Percentiles rank a stretch among this genome's conserved stretches.
phyloP scores from a whole-genome alignment of 495 filamentous ascomycete genomes.

The Hypoxylon subgilvum region DNA sequence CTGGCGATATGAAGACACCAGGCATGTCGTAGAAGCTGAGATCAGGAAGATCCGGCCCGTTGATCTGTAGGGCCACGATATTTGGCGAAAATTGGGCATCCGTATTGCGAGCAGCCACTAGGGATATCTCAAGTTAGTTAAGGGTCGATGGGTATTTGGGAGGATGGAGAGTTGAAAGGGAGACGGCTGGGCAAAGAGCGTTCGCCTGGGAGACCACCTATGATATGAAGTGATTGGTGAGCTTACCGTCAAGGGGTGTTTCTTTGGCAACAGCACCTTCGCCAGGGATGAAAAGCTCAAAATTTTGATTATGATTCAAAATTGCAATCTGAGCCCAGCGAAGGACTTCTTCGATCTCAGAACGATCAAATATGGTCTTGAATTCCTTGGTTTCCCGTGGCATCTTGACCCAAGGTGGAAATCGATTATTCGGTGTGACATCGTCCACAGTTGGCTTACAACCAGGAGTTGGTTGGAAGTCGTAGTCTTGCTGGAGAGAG shows the following conservation, averaged over 20 bases:
- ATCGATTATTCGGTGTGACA: slow-evolving; percentile 49
- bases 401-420: slow-evolving; percentile 53
- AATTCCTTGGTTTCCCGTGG: slow-evolving; percentile 46
- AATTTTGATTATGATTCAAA: slow-evolving; percentile 61
- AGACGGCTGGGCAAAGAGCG: no score
- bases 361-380: slow-evolving; percentile 49
- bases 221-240: neutral
- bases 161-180: neutral
- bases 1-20: slow-evolving; percentile 72
- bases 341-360: slow-evolving; percentile 63
- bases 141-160: neutral
- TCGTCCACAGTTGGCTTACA: slow-evolving; percentile 44
- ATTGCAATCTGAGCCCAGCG: slow-evolving; percentile 75
- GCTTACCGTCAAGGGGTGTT: slow-evolving; percentile 37
- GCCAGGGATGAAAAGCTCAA: slow-evolving; percentile 57
- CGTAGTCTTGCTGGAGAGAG: slow-evolving; percentile 64
- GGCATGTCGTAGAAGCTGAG: slow-evolving; percentile 83
- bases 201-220: no score
- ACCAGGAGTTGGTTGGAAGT: slow-evolving; percentile 43
- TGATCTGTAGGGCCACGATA: slow-evolving; percentile 74
- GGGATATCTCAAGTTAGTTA: slow-evolving; percentile 2
- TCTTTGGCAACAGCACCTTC: slow-evolving; percentile 42
- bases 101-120: slow-evolving; percentile 41
- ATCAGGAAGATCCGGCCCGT: slow-evolving; percentile 68
- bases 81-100: slow-evolving; percentile 79